Evolutionary conservation across 805 yeast species (phyloP).

Genomic region (Yarrowia sp.): DNA sequence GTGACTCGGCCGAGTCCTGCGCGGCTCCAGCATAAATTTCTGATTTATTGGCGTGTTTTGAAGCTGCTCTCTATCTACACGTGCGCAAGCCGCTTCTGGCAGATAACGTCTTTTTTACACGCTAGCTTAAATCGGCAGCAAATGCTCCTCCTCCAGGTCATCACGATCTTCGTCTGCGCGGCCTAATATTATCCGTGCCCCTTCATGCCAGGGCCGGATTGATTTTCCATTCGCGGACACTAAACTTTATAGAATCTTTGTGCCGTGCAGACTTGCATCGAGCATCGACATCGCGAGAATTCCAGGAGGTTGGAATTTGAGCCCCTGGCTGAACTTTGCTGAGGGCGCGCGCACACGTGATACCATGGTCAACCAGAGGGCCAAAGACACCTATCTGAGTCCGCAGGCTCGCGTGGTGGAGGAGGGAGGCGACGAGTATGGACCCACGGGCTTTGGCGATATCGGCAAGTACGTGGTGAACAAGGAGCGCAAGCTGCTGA

Average conservation of each 20-base stretch:
- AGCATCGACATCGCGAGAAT: not conserved
- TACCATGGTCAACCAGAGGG: constrained; percentile 21
- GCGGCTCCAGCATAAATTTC: too few species aligned
- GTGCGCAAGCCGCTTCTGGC: too few species aligned
- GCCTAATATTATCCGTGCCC: too few species aligned
- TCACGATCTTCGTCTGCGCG: too few species aligned
- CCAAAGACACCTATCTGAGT: constrained; percentile 24
- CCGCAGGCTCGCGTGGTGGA: constrained; percentile 18
- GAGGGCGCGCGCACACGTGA: not conserved
- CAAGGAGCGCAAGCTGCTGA: constrained; percentile 43
- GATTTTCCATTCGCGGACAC: not conserved
- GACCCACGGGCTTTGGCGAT: constrained; percentile 58
- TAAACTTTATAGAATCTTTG: not conserved
- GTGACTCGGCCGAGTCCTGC: too few species aligned
- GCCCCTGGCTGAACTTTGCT: not conserved
- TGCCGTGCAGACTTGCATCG: not conserved
- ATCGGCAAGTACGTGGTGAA: constrained; percentile 61
- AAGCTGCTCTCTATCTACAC: too few species aligned
- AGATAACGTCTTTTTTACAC: too few species aligned
- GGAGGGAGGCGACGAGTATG: constrained; percentile 39
- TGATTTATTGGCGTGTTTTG: too few species aligned
- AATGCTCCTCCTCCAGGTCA: too few species aligned
- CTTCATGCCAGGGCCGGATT: not conserved
- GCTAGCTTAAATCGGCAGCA: too few species aligned
- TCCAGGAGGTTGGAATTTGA: not conserved